Evolutionary conservation across 306 rosid species (phyloP), one percentile per base, ranked within the genome.

Genomic region (Dalbergia cochinchinensis): DNA sequence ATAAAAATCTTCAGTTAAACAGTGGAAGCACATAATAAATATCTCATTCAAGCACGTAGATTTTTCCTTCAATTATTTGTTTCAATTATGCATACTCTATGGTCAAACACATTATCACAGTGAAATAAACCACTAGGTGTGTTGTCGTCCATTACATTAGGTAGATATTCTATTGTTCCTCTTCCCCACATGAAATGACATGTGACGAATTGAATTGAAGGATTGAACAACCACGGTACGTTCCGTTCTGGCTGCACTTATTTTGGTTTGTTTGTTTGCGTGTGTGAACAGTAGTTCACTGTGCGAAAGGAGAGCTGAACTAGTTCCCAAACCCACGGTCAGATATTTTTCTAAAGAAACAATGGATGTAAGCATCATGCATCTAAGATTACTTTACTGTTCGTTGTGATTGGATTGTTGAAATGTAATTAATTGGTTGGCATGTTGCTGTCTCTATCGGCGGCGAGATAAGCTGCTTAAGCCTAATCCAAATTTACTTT

Each of bases 311-410:
- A 57, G 59, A 11, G 62, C 14, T 44, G 11, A 69, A 34, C 68
- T 69, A 64, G 22, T 5, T 26, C 39, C 60, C 48, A 70, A 69
- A 13, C 42, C 14, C 22, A 60, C 35, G 16, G 65, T 3, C 39
- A 80, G 53, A 73, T 80, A 55, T 80, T 55, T 80, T 55, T 33
- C 63, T 44, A 11, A 65, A 16, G 19, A 13, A 51, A 51, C 57
- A 4, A n/a, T 15, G 60, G 16, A 80, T 11, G 45, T n/a, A 16
- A 47, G n/a, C 48, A 11, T 39, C 44, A 31, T 34, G 6, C 22
- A 20, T 20, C 22, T 48, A 15, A 20, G 48, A 47, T 19, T 47
- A 72, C 61, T 51, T 55, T 65, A 45, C 45, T 66, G 58, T 31
- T 35, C 54, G 55, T 73, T 16, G 12, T 55, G 14, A 65, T 57